A percentile compares a stretch with the other conserved stretches of the same genome.
These are phyloP conservation scores for Sphaerulina vaccinii DNA, from an alignment of 2,329 filamentous ascomycete species.

Conservation along the genomic window DNA sequence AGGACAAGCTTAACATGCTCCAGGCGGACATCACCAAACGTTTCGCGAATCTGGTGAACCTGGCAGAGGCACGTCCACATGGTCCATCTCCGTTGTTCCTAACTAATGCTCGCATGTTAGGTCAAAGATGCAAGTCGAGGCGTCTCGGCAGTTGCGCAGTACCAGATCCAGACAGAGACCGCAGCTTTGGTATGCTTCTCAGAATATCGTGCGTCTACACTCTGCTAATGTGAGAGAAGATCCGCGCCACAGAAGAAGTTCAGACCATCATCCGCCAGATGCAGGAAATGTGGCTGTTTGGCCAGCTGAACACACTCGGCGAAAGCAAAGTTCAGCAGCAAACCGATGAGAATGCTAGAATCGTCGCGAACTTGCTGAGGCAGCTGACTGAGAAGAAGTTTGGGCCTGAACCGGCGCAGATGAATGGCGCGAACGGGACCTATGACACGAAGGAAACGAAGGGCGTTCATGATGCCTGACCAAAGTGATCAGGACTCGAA, in stretches of 20 bases:
- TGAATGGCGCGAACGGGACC: background rate
- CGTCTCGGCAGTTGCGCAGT: constrained; percentile 56
- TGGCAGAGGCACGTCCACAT: constrained; percentile 47
- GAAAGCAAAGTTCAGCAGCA: constrained; percentile 42
- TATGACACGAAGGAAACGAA: background rate
- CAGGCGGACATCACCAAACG: constrained; percentile 48
- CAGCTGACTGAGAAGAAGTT: constrained; percentile 21
- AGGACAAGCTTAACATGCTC: constrained; percentile 43
- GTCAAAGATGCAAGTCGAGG: constrained; percentile 54
- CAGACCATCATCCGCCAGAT: constrained; percentile 60
- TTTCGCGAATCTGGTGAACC: constrained; percentile 57
- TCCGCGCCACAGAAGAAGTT: constrained; percentile 62
- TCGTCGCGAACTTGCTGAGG: constrained; percentile 48
- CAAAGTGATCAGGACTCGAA: too few relatives aligned
- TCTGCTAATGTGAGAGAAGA: constrained; percentile 39
- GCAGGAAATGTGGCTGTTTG: constrained; percentile 68
- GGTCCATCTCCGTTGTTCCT: too few relatives aligned
- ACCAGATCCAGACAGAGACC: constrained; percentile 59
- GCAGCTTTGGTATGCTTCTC: constrained; percentile 53
- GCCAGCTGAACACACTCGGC: constrained; percentile 59
- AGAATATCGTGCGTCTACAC: constrained; percentile 13
- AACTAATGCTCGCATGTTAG: constrained; percentile 31
- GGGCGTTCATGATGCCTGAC: background rate
- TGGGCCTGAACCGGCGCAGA: background rate
- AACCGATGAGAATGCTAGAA: constrained; percentile 49